Percentiles rank a stretch among this genome's conserved stretches.
phyloP scores from a whole-genome alignment of 306 rosid species.

The Pterocarpus macrocarpus region DNA sequence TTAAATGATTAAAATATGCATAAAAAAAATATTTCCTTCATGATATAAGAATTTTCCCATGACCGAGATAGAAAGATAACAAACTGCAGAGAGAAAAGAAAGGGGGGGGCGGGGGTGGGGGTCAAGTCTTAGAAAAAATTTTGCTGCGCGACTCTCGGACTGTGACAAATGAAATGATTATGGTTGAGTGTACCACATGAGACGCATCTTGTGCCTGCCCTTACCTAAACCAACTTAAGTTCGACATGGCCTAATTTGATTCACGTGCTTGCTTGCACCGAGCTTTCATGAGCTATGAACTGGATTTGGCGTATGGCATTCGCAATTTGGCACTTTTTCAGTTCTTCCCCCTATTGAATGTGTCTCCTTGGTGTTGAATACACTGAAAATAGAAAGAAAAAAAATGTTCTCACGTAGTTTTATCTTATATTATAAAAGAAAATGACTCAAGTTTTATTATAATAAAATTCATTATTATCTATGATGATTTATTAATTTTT shows the following conservation, averaged over 20 bases:
- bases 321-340: background rate
- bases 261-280: slow-evolving; percentile 16
- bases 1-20: no score
- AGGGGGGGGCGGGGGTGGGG: background rate
- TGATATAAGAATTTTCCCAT: background rate
- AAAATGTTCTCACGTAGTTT: no score
- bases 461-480: no score
- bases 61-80: slow-evolving; percentile 16
- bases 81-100: background rate
- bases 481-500: no score
- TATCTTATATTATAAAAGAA: no score
- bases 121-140: slow-evolving; percentile 39
- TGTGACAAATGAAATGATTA: slow-evolving; percentile 44
- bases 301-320: slow-evolving; percentile 35
- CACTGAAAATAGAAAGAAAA: background rate
- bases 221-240: slow-evolving; percentile 49
- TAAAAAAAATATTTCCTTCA: no score
- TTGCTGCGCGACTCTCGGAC: slow-evolving; percentile 12
- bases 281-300: background rate
- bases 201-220: slow-evolving; percentile 50
- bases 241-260: slow-evolving; percentile 38
- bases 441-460: no score
- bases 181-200: slow-evolving; percentile 60
- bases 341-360: background rate
- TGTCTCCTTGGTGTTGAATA: slow-evolving; percentile 12